Evolutionary conservation across 2,329 filamentous ascomycete genomes (phyloP), one percentile per base, ranked within the genome.

Genomic region (Colletotrichum gigasporum): DNA sequence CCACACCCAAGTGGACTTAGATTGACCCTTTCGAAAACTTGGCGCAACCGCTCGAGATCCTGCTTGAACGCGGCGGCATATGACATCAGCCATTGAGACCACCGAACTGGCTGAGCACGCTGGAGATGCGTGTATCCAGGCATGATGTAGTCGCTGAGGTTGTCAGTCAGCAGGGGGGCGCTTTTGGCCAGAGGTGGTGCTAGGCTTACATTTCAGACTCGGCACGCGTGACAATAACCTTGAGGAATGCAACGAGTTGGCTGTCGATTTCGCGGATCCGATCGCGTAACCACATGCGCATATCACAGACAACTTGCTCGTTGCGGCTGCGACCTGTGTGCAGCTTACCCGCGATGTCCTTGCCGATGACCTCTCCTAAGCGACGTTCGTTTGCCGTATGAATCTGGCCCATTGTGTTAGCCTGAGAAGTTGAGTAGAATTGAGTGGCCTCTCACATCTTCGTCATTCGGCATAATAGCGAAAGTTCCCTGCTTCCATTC

Each of bases 221-320:
- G 44, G 71, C 71, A 44, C 70, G 70, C 47, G 60, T 47, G 53
- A 51, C 44, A 14, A 68, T 57, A 20, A 74, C 57, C 53, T 69
- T 50, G 30, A 73, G 68, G 65, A 73, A 72, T 16, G 51, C 62
- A 39, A 69, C 65, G 24, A 74, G 71, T 20, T 70, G 60, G 41
- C 47, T 52, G 53, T 72, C 69, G 16, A 73, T 71, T 35, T 70
- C 67, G 11, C 63, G 58, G 48, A 73, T 63, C 45, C 59, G 62
- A 28, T 71, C 69, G 34, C 71, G 68, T n/a, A 72, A 58, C 90
- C 90, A 92, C 69, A 92, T 77, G 41, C 90, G 84, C 87, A 92
- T 90, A 69, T 91, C 90, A 26, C 89, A 91, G 26, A 88, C 90
- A 61, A 92, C 86, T 76, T 93, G 90, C 74, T 92, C 90, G 71